Evolutionary conservation across 106 monocot species (phyloP), one percentile per base, ranked within the genome.

Genomic region (Alisma plantagoaquatica): DNA sequence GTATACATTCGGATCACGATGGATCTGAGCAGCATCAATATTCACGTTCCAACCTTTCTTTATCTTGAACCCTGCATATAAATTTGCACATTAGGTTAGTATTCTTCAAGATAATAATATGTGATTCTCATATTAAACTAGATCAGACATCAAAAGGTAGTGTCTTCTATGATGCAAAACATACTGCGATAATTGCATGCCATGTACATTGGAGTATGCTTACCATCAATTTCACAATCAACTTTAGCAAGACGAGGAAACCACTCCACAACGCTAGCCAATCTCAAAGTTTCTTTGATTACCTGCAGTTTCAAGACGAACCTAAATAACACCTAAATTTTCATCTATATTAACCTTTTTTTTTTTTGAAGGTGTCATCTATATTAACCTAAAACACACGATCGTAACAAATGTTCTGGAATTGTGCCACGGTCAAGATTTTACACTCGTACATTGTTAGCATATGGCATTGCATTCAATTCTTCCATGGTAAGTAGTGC

Each of bases 241-340:
- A 66, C 68, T n/a, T 77, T 55, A 44, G 89, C 84, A 31, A 80
- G 56, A 57, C 73, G 70, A 21, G 89, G 89, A 51, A 90, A 90
- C 89, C 89, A 90, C 33, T 79, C 70, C 10, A 90, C 89, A 16
- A 90, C 77, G 16, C 75, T 80, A 44, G 83, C 79, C 79, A 84
- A 74, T 46, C 89, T 90, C 16, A 90, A 59, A 8, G 83, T 61
- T 49, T 90, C 89, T 59, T 84, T 90, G 38, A 90, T 83, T 27
- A 83, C 61, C 88, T 84, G 31, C 44, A n/a, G 25, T 26, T 6
- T 21, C 16, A 3, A 16, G 38, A 7, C 6, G 9, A 38, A 38
- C 6, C 14, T 14, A 38, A 7, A 7, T 38, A 14, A 38, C 35
- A 38, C 6, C 35, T 14, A 38, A 38, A 38, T 7, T 38, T 14